These are phyloP conservation scores for Globisporangium rhizosaccharum DNA, from an alignment of 352 stramenopile species.

Conservation along the genomic window DNA sequence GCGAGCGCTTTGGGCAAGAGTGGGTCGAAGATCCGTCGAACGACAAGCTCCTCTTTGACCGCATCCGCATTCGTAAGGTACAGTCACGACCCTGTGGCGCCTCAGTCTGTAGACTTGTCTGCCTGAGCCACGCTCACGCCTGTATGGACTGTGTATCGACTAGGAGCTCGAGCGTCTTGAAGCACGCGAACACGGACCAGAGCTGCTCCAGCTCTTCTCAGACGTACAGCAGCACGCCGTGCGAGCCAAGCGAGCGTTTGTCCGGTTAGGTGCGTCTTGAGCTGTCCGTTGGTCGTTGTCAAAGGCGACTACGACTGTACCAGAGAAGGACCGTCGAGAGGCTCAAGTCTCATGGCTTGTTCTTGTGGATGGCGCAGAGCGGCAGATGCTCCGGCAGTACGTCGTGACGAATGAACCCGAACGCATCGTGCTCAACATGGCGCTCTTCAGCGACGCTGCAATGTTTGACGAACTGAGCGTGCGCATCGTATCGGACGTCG, in stretches of 20 bases:
- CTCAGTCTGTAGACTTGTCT: no score
- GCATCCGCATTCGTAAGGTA: constrained; percentile 81
- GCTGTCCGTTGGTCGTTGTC: neutral
- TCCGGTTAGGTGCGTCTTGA: constrained; percentile 22
- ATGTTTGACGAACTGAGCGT: constrained; percentile 68
- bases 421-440: constrained; percentile 30
- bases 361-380: constrained; percentile 25
- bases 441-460: constrained; percentile 36
- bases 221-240: constrained; percentile 39
- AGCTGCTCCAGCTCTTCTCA: constrained; percentile 37
- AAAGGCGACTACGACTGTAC: no score
- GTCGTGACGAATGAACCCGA: constrained; percentile 15
- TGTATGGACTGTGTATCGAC: neutral
- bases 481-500: constrained; percentile 50
- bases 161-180: constrained; percentile 50
- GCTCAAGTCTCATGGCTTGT: neutral
- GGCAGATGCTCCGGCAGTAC: constrained; percentile 41
- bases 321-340: neutral
- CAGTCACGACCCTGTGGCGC: no score
- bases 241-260: constrained; percentile 50
- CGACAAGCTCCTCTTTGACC: constrained; percentile 68
- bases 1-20: constrained; percentile 53
- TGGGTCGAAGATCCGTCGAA: constrained; percentile 86
- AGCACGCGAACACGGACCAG: constrained; percentile 22
- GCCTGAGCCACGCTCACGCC: no score